Evolutionary conservation across 2,329 filamentous ascomycete species (phyloP), one percentile per base, ranked within the genome.

Genomic region (Trichoderma sp.): DNA sequence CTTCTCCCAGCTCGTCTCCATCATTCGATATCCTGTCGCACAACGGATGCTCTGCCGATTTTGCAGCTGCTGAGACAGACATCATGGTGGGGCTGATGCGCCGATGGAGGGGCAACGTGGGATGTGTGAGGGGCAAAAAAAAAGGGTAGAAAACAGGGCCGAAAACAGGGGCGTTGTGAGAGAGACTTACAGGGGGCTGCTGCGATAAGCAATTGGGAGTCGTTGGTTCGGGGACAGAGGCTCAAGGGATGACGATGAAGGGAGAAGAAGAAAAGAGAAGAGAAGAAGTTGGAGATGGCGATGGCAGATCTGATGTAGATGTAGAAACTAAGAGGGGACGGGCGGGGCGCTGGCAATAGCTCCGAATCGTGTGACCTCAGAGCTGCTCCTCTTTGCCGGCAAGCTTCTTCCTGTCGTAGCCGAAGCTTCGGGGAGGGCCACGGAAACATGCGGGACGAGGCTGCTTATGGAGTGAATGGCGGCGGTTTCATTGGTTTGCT

Each of bases 391-490:
- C 36, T 58, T 77, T 78, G 74, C 77, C 78, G 78, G 76, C 75
- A 68, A 68, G 58, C 70, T 72, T 66, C 73, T 75, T 77, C 77
- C 76, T 79, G 69, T 74, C 73, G 72, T 76, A 78, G 77, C 77
- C 78, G 78, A 79, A 68, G 53, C 68, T 67, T 77, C 71, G 73
- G 75, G 67, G 70, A 69, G 57, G 50, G 71, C 50, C 32, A 77
- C 78, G 78, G 78, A 76, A 79, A 79, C 77, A 79, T 79, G 77
- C 78, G 78, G 78, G 76, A 79, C 64, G 73, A 72, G 20, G 57
- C 39, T 68, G 58, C 30, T 23, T 26, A 61, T 50, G n/a, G 28
- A 20, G 53, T 36, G 9, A 4, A 20, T 34, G n/a, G 47, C 47
- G 9, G 47, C 20, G 20, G 11, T 53, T 53, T 53, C 47, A 13